Conservation (phyloP, 2,329 filamentous ascomycete genomes). For the Colletotrichum plurivorum region DNA sequence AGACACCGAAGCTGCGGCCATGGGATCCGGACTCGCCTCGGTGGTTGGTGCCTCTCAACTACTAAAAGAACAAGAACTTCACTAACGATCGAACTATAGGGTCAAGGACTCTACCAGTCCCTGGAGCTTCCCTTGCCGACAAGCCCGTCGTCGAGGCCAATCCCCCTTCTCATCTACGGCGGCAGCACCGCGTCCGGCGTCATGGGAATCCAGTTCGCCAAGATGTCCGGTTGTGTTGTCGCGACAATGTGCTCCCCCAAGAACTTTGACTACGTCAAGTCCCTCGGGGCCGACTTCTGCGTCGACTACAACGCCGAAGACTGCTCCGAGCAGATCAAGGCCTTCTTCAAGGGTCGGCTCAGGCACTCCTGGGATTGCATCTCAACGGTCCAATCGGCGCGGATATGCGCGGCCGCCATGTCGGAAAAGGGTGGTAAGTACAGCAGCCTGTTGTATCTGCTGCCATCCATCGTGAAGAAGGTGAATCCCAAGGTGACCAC, state of each 20-base stretch:
- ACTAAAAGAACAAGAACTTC: background rate
- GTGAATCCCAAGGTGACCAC: conserved; percentile 52
- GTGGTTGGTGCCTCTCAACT: conserved; percentile 44
- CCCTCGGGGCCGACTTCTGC: conserved; percentile 59
- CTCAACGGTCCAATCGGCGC: conserved; percentile 44
- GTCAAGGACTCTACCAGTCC: conserved; percentile 62
- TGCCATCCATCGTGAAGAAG: conserved; percentile 52
- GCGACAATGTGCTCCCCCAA: conserved; percentile 55
- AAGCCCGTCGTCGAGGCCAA: conserved; percentile 51
- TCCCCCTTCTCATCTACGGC: conserved; percentile 61
- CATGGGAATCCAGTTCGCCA: conserved; percentile 62
- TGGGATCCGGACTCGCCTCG: conserved; percentile 58
- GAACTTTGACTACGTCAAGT: conserved; percentile 56
- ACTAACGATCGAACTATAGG: conserved; percentile 44
- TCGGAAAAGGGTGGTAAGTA: conserved; percentile 48
- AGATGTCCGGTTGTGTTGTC: conserved; percentile 56
- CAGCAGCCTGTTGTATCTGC: conserved; percentile 57
- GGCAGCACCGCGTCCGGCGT: conserved; percentile 71
- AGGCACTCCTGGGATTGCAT: conserved; percentile 55
- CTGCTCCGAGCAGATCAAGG: conserved; percentile 43
- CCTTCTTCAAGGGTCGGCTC: conserved; percentile 46
- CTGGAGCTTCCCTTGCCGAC: conserved; percentile 62
- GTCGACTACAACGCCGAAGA: conserved; percentile 60
- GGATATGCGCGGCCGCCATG: conserved; percentile 50
- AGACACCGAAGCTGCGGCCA: conserved; percentile 61